Conservation (phyloP, 2,329 filamentous ascomycete genomes). For the Monilinia vaccinii-corymbosi region DNA sequence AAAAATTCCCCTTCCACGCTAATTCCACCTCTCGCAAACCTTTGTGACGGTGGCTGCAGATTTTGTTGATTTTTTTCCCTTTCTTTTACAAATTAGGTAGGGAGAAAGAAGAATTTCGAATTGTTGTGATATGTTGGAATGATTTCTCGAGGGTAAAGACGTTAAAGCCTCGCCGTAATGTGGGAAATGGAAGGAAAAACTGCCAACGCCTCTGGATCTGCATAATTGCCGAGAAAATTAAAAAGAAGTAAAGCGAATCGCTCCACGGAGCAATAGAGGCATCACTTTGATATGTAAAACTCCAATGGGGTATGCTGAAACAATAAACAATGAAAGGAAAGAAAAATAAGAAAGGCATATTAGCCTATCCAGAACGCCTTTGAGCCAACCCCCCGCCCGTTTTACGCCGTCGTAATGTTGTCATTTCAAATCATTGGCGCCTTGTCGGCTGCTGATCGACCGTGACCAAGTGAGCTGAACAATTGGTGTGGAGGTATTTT, state of each 20-base stretch:
- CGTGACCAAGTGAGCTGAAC: constrained; percentile 28
- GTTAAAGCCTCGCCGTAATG: constrained; percentile 9
- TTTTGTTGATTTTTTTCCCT: constrained; percentile 3
- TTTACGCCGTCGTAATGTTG: constrained; percentile 21
- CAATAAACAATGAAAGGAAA: constrained; percentile 21
- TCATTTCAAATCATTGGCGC: constrained; percentile 25
- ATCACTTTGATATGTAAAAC: constrained; percentile 16
- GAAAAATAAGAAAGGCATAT: constrained; percentile 18
- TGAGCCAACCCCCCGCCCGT: constrained; percentile 14
- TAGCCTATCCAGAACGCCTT: constrained; percentile 28
- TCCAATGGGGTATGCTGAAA: constrained; percentile 22
- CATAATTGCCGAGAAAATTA: constrained; percentile 1
- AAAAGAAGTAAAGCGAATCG: neutral
- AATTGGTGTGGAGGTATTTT: constrained; percentile 52
- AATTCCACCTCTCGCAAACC: constrained; percentile 2
- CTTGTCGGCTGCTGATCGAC: constrained; percentile 24
- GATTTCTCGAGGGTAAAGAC: constrained; percentile 4
- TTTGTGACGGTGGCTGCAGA: constrained; percentile 7
- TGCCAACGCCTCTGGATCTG: neutral
- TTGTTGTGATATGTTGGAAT: constrained; percentile 1
- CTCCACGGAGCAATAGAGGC: constrained; percentile 4
- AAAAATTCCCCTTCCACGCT: neutral
- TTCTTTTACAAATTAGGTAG: constrained; percentile 6
- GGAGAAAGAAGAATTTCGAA: neutral
- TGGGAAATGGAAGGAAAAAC: neutral